Conservation (phyloP, 192 early-diverging fungal species). For the Coemansia sp. region DNA sequence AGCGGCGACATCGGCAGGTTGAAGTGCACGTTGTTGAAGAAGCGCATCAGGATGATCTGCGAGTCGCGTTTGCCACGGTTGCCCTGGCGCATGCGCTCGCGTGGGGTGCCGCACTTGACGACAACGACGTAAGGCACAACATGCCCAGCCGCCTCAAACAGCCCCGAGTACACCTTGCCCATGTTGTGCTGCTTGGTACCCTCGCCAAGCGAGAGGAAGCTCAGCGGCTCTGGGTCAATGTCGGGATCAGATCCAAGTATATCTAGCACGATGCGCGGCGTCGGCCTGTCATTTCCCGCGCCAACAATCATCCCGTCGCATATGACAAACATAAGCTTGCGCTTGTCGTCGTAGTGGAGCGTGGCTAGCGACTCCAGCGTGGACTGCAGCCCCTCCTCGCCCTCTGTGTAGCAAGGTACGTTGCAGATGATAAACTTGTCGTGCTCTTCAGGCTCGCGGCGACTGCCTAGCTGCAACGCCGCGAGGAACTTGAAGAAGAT, state of each 20-base stretch:
- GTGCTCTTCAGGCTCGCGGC: conserved; percentile 77
- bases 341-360: conserved; percentile 94
- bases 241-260: conserved; percentile 93
- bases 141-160: conserved; percentile 89
- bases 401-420: conserved; percentile 97
- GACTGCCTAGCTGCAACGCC: conserved; percentile 79
- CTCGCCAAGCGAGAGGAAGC: conserved; percentile 86
- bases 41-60: conserved; percentile 96
- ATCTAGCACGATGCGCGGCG: conserved; percentile 93
- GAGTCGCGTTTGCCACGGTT: conserved; percentile 99
- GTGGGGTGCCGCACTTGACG: conserved; percentile 87
- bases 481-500: conserved; percentile 94
- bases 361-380: conserved; percentile 91
- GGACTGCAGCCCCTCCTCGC: conserved; percentile 85
- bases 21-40: conserved; percentile 96
- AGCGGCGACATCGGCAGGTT: conserved; percentile 91
- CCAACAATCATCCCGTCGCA: conserved; percentile 97
- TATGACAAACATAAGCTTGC: conserved; percentile 93
- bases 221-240: conserved; percentile 79
- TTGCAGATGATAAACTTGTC: conserved; percentile 93
- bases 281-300: conserved; percentile 93
- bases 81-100: conserved; percentile 86
- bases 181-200: conserved; percentile 90
- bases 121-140: conserved; percentile 94
- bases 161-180: conserved; percentile 95